Evolutionary conservation across 1,284 basidiomycete genomes (phyloP), one percentile per base, ranked within the genome.

Genomic region (Fomes fomentarius): DNA sequence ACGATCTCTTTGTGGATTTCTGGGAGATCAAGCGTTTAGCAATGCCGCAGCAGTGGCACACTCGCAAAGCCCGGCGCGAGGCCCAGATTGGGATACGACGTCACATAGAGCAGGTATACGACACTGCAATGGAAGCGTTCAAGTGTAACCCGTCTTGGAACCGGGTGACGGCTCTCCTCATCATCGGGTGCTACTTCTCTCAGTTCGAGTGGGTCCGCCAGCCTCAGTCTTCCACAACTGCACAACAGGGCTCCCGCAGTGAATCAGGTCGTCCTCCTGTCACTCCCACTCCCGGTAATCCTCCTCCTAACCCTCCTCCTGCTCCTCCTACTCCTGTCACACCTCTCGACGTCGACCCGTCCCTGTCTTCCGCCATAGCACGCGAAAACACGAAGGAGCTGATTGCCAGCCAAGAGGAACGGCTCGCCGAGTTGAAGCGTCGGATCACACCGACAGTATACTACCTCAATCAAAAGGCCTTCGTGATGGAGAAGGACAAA

Each of bases 181-280:
- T 47, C 21, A 37, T 47, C 33, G 45, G 45, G 6, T 11, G 10
- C 14, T 47, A 47, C 45, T 47, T 47, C 33, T 34, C 45, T 12
- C 45, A 47, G 21, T 35, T 47, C 30, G 33, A 14, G 17, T 47
- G 45, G 45, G 22, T 33, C 21, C 45, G 45, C 30, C 25, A 33
- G 15, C 15, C 15, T 11, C 31, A 10, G 31, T 11, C 10, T 10
- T 15, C 10, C 11, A 10, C 10, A 15, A 15, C 10, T 33, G 31
- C 31, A 10, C 11, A 15, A 11, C 11, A 10, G 31, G 31, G 10
- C 11, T 15, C 31, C 10, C 11, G 11, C 31, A 33, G 31, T 33
- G n/a, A n/a, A n/a, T n/a, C n/a, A n/a, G n/a, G n/a, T n/a, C 31
- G 31, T 33, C 31, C 31, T 11, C 31, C 31, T 10, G 31, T 33